Percentiles rank a stretch among this genome's conserved stretches.
phyloP scores from a whole-genome alignment of 768 basidiomycete species.

The Trichaptum fuscoviolaceum region DNA sequence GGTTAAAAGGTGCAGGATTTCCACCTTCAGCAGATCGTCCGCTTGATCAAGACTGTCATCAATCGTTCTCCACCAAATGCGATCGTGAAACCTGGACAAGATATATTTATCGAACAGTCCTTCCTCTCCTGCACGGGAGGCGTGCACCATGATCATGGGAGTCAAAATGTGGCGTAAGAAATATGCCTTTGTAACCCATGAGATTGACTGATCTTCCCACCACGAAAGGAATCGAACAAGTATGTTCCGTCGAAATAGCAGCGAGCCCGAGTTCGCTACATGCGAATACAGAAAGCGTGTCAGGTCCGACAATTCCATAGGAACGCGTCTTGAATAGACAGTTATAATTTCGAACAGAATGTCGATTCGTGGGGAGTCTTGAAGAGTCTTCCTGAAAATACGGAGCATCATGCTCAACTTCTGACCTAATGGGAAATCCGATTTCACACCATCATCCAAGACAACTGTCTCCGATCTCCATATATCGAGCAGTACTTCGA shows the following conservation, averaged over 20 bases:
- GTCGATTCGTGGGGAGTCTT: constrained; percentile 73
- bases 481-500: constrained; percentile 65
- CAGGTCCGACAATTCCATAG: constrained; percentile 73
- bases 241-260: constrained; percentile 73
- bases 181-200: constrained; percentile 73
- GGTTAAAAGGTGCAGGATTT: constrained; percentile 85
- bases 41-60: constrained; percentile 48
- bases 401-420: constrained; percentile 62
- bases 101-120: constrained; percentile 70
- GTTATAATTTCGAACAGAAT: constrained; percentile 84
- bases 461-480: constrained; percentile 55
- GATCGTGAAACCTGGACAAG: constrained; percentile 59
- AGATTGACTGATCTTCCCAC: constrained; percentile 61
- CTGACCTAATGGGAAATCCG: constrained; percentile 39
- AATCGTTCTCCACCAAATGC: constrained; percentile 79
- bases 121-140: constrained; percentile 47
- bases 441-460: constrained; percentile 19
- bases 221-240: constrained; percentile 81
- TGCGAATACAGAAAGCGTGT: constrained; percentile 84
- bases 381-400: constrained; percentile 71
- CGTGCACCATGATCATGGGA: constrained; percentile 78
- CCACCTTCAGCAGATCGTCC: constrained; percentile 87
- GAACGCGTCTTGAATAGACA: constrained; percentile 71
- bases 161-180: constrained; percentile 82
- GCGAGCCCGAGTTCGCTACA: constrained; percentile 67